These are phyloP conservation scores for Jacaranda mimosifolia DNA, from an alignment of 257 asterid species.

Conservation along the genomic window DNA sequence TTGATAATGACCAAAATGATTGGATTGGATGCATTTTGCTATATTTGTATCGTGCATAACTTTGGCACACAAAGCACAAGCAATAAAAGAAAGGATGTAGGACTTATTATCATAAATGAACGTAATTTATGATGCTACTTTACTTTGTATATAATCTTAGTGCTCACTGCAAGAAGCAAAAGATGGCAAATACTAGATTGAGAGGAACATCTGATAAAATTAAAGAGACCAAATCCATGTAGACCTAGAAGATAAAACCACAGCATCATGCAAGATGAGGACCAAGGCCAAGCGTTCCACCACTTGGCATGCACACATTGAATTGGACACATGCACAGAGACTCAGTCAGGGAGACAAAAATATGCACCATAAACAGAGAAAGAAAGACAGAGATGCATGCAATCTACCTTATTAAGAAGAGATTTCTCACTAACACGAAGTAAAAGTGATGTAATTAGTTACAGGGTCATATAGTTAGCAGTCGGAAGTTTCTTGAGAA, in stretches of 20 bases:
- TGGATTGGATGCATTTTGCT: slow-evolving; percentile 6
- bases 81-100: neutral
- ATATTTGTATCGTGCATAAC: neutral
- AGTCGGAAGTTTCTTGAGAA: slow-evolving; percentile 77
- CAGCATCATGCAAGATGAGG: slow-evolving; percentile 22
- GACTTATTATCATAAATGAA: slow-evolving; percentile 1
- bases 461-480: slow-evolving; percentile 91
- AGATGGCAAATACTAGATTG: neutral
- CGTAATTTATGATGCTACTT: neutral
- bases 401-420: slow-evolving; percentile 72
- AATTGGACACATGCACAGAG: neutral
- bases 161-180: neutral
- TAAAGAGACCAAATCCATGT: neutral
- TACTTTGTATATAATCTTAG: neutral
- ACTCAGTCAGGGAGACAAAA: neutral
- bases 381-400: slow-evolving; percentile 28
- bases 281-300: neutral
- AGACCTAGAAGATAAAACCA: neutral
- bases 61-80: slow-evolving; percentile 7
- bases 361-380: neutral
- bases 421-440: slow-evolving; percentile 84
- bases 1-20: slow-evolving; percentile 6
- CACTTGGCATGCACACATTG: slow-evolving; percentile 8
- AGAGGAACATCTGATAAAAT: neutral
- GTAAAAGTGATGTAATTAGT: slow-evolving; percentile 78